These are phyloP conservation scores for Sugiyamaella boreocaroliniensis DNA, from an alignment of 805 yeast genomes.

Conservation along the genomic window DNA sequence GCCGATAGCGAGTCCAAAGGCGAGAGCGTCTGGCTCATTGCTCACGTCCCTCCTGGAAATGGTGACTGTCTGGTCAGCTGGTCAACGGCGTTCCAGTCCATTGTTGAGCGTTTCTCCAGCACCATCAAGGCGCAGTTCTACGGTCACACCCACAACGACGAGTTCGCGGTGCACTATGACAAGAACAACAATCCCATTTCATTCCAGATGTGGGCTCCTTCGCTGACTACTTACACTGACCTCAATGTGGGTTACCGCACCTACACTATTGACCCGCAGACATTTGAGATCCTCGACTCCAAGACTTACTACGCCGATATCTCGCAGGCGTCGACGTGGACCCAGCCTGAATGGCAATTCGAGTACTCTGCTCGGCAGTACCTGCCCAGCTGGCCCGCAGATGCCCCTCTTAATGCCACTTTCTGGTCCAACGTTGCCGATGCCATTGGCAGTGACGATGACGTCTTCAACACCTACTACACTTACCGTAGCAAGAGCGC, in stretches of 20 bases:
- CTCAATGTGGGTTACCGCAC: slow-evolving; percentile 68
- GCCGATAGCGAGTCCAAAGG: slow-evolving; percentile 48
- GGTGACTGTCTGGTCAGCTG: slow-evolving; percentile 57
- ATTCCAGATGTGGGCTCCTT: slow-evolving; percentile 59
- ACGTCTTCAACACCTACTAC: neutral
- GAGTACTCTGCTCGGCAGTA: slow-evolving; percentile 58
- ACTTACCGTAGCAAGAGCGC: neutral
- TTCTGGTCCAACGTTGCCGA: slow-evolving; percentile 54
- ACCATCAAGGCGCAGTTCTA: slow-evolving; percentile 63
- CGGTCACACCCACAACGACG: slow-evolving; percentile 68
- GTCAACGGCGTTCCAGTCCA: slow-evolving; percentile 47
- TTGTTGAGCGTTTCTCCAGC: slow-evolving; percentile 58
- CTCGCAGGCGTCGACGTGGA: neutral
- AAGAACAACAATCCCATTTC: slow-evolving; percentile 44
- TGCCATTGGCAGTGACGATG: slow-evolving; percentile 4
- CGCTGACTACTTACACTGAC: slow-evolving; percentile 54
- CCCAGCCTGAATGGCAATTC: slow-evolving; percentile 50
- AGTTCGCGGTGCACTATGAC: slow-evolving; percentile 53
- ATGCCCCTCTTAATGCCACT: slow-evolving; percentile 57
- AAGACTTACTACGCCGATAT: slow-evolving; percentile 44
- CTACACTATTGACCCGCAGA: slow-evolving; percentile 55
- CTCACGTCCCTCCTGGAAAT: slow-evolving; percentile 57
- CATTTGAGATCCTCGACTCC: slow-evolving; percentile 55
- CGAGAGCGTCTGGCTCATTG: slow-evolving; percentile 64
- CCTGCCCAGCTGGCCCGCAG: slow-evolving; percentile 43